These are phyloP conservation scores for Phytophthora crassamura DNA, from an alignment of 352 stramenopile species.

Conservation along the genomic window DNA sequence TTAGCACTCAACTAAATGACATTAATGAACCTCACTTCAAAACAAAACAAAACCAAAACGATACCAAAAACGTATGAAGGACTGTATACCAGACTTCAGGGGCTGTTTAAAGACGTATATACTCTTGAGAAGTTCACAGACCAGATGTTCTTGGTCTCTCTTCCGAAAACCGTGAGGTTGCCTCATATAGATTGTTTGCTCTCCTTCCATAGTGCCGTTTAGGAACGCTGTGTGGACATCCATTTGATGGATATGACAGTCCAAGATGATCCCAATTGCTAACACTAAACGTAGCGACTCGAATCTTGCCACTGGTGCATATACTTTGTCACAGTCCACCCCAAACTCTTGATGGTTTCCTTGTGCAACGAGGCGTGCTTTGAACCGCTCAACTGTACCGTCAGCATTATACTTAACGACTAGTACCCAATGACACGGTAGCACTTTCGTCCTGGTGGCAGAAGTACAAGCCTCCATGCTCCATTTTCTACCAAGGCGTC, in stretches of 20 bases:
- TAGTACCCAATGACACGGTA: constrained; percentile 2
- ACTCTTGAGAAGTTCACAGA: constrained; percentile 27
- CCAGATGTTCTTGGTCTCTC: constrained; percentile 16
- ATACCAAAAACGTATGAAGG: constrained; percentile 23
- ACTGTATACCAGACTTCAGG: constrained; percentile 32
- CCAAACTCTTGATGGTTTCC: constrained; percentile 2
- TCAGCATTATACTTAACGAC: constrained; percentile 2
- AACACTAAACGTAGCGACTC: constrained; percentile 3
- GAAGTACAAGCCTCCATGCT: not conserved
- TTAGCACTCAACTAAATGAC: no score
- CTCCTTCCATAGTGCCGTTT: constrained; percentile 20
- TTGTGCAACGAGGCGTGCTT: constrained; percentile 1
- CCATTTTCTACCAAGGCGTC: constrained; percentile 1
- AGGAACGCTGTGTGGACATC: constrained; percentile 4
- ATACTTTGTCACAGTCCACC: constrained; percentile 1
- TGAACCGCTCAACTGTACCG: constrained; percentile 1
- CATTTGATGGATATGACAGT: not conserved
- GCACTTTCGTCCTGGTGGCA: not conserved
- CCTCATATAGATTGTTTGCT: constrained; percentile 25
- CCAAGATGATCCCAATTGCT: constrained; percentile 1
- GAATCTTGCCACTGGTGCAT: constrained; percentile 7
- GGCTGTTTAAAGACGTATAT: constrained; percentile 17
- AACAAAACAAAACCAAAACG: no score
- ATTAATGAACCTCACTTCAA: no score
- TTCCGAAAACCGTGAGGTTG: constrained; percentile 17